Conservation (phyloP, 495 filamentous ascomycete genomes). For the Penicillium cataractarum region DNA sequence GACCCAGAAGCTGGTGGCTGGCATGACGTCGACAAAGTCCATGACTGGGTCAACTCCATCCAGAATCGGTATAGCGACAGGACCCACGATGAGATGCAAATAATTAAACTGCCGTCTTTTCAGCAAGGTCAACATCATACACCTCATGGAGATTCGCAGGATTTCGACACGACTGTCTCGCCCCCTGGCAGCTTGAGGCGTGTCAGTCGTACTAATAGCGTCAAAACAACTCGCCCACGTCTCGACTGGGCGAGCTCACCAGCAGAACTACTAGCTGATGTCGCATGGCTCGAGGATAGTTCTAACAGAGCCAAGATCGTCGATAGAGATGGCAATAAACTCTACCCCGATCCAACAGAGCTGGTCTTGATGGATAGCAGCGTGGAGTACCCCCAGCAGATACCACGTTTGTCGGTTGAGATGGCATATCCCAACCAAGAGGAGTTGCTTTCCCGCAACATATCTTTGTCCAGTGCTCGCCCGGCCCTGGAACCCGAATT, state of each 20-base stretch:
- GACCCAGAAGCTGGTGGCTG: constrained; percentile 76
- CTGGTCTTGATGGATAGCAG: constrained; percentile 28
- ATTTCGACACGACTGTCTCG: constrained; percentile 34
- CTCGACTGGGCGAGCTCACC: constrained; percentile 82
- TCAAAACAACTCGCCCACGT: constrained; percentile 63
- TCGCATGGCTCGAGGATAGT: constrained; percentile 80
- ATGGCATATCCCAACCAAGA: constrained; percentile 19
- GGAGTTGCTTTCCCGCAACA: constrained; percentile 29
- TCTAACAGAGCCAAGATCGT: constrained; percentile 76
- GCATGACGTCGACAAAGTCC: constrained; percentile 68
- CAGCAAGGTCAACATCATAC: constrained; percentile 31
- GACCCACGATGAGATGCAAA: constrained; percentile 49
- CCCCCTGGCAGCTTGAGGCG: constrained; percentile 41
- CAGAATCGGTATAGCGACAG: constrained; percentile 49
- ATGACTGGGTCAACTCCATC: constrained; percentile 73
- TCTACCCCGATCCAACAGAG: constrained; percentile 57
- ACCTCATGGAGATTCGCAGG: constrained; percentile 23
- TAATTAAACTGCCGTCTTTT: constrained; percentile 60
- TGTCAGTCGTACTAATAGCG: constrained; percentile 39
- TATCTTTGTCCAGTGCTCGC: constrained; percentile 37
- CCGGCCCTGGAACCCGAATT: constrained; percentile 35
- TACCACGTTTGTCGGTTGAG: constrained; percentile 21
- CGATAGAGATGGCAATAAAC: constrained; percentile 67
- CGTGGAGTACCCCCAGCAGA: constrained; percentile 18
- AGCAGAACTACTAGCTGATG: constrained; percentile 80